Conservation (phyloP, 1,139 yeast species). For the Oligophagozyma castellii region DNA sequence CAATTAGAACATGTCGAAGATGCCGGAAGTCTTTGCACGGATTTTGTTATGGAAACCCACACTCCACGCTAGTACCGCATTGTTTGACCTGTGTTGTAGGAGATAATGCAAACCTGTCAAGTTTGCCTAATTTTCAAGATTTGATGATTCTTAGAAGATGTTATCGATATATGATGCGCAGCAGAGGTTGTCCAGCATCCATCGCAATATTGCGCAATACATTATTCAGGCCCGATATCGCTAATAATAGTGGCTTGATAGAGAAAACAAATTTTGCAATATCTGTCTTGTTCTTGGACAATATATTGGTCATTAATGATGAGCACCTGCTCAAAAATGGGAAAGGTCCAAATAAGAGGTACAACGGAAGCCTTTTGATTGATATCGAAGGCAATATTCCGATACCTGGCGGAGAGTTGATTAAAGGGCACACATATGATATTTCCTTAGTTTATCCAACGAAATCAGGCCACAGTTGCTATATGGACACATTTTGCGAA, state of each 20-base stretch:
- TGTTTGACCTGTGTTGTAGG: conserved; percentile 21
- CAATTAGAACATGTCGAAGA: conserved; percentile 12
- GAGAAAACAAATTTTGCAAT: conserved; percentile 11
- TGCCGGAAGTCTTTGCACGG: conserved; percentile 22
- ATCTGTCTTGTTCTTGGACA: conserved; percentile 14
- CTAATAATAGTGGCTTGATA: conserved; percentile 6
- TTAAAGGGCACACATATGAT: conserved; percentile 5
- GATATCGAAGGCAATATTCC: conserved; percentile 12
- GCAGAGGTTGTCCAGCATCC: conserved; percentile 11
- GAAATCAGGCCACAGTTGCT: conserved; percentile 11
- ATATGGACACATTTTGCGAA: conserved; percentile 10
- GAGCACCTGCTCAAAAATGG: conserved; percentile 2
- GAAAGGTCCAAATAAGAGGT: not conserved
- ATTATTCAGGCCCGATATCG: conserved; percentile 7
- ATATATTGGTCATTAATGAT: conserved; percentile 8
- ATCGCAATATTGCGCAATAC: conserved; percentile 5
- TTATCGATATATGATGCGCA: conserved; percentile 13
- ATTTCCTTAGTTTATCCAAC: conserved; percentile 10
- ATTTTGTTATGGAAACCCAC: conserved; percentile 21
- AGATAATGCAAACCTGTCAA: conserved; percentile 9
- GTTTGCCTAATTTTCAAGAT: conserved; percentile 11
- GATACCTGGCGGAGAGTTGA: conserved; percentile 7
- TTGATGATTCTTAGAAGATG: conserved; percentile 22
- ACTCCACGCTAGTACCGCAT: conserved; percentile 4
- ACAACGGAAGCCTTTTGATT: conserved; percentile 6